Percentiles rank a stretch among this genome's conserved stretches.
Evolutionary conservation across 2,329 filamentous ascomycete genomes (phyloP).

Genomic region (Colletotrichum sp.): DNA sequence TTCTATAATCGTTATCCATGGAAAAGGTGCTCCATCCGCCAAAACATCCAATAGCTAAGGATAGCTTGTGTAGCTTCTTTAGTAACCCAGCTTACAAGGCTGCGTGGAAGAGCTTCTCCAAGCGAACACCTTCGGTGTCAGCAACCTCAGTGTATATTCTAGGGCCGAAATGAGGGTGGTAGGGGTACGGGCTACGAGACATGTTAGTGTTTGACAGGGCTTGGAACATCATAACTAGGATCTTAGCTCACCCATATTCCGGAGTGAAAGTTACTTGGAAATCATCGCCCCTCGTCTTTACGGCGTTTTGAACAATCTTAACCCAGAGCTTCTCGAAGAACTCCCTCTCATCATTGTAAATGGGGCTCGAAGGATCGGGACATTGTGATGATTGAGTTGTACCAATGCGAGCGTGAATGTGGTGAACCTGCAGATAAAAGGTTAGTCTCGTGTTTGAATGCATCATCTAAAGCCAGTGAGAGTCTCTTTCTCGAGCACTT

Average conservation of each 20-base stretch:
- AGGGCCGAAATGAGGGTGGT: conserved; percentile 25
- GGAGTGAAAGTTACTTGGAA: conserved; percentile 2
- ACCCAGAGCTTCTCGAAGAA: conserved; percentile 36
- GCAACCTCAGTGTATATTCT: conserved; percentile 27
- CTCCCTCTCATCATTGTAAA: conserved; percentile 30
- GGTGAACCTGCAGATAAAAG: conserved; percentile 28
- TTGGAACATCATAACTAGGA: background rate
- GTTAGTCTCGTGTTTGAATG: background rate
- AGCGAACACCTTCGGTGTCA: conserved; percentile 26
- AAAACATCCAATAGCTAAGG: background rate
- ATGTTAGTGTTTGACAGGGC: background rate
- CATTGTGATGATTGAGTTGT: conserved; percentile 41
- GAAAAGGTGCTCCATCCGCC: background rate
- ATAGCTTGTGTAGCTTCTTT: background rate
- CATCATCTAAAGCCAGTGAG: background rate
- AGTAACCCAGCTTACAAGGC: background rate
- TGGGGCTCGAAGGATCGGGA: conserved; percentile 34
- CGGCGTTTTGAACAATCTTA: conserved; percentile 15
- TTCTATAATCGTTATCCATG: background rate
- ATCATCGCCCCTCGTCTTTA: background rate
- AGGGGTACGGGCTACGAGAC: conserved; percentile 26
- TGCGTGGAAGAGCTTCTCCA: conserved; percentile 26
- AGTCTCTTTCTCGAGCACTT: background rate
- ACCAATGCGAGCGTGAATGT: conserved; percentile 39
- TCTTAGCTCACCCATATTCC: conserved; percentile 5